A percentile compares a stretch with the other conserved stretches of the same genome.
phyloP scores from a whole-genome alignment of 2,329 filamentous ascomycete species.

The Cytospora mali region DNA sequence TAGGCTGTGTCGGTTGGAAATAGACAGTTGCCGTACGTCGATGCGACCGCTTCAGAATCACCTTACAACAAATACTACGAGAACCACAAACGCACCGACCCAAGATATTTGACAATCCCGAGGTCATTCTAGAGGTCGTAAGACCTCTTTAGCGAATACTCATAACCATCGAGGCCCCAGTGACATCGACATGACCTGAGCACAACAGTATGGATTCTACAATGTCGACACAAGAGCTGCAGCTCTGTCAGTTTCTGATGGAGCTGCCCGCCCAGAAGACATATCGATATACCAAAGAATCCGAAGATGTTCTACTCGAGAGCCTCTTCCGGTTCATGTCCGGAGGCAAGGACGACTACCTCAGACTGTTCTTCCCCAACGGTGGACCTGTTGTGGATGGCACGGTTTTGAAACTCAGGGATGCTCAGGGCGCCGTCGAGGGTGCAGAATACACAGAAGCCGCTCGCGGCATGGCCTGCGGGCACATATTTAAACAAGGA shows the following conservation, averaged over 20 bases:
- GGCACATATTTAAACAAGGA: conserved; percentile 93
- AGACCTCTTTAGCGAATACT: not conserved
- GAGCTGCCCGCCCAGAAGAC: conserved; percentile 73
- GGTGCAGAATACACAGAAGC: conserved; percentile 93
- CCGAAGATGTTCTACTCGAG: conserved; percentile 71
- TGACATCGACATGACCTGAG: conserved; percentile 24
- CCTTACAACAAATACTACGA: not conserved
- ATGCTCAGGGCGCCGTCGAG: conserved; percentile 89
- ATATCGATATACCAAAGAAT: conserved; percentile 74
- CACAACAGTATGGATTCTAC: conserved; percentile 49
- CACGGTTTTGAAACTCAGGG: conserved; percentile 70
- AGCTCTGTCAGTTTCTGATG: conserved; percentile 81
- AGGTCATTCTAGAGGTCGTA: not conserved
- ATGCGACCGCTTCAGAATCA: not conserved
- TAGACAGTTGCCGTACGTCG: not conserved
- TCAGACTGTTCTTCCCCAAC: conserved; percentile 80
- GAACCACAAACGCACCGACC: not conserved
- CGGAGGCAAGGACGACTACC: conserved; percentile 71
- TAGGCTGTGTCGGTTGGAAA: not conserved
- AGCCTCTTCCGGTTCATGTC: conserved; percentile 88
- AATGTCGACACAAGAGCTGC: conserved; percentile 72
- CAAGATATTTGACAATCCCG: not conserved
- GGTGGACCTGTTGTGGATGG: conserved; percentile 63
- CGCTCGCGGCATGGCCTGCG: conserved; percentile 89
- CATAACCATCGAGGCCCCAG: not conserved